These are phyloP conservation scores for Chenopodium quinoa DNA, from an alignment of 148 eudicot species.

Conservation along the genomic window DNA sequence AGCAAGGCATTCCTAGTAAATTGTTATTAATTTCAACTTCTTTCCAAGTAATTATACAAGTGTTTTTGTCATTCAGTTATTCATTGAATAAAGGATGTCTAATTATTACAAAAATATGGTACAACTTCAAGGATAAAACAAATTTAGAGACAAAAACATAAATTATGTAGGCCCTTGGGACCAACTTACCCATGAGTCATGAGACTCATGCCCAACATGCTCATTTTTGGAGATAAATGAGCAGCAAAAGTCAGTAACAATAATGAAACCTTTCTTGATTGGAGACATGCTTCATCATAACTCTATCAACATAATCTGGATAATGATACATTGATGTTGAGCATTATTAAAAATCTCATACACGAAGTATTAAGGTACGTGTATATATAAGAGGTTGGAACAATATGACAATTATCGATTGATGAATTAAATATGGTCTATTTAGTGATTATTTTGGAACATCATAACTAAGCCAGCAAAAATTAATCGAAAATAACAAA, in stretches of 20 bases:
- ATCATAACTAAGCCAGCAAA: not conserved
- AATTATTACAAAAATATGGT: not conserved
- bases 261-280: not conserved
- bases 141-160: not conserved
- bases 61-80: too few species aligned
- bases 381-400: not conserved
- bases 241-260: slow-evolving; percentile 7
- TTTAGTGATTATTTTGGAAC: not conserved
- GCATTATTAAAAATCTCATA: too few species aligned
- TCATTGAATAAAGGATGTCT: not conserved
- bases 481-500: too few species aligned
- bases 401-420: not conserved
- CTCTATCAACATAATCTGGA: not conserved
- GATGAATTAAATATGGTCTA: not conserved
- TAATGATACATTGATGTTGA: too few species aligned
- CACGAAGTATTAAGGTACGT: too few species aligned
- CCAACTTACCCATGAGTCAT: not conserved
- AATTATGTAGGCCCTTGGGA: not conserved
- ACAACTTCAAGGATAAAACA: not conserved
- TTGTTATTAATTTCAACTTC: not conserved
- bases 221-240: not conserved
- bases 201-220: not conserved
- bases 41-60: not conserved
- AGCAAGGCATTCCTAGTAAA: too few species aligned
- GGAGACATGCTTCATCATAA: slow-evolving; percentile 1